A percentile compares a stretch with the other conserved stretches of the same genome.
phyloP scores from a whole-genome alignment of 2,329 filamentous ascomycete genomes.

The Fusarium sublunatum region DNA sequence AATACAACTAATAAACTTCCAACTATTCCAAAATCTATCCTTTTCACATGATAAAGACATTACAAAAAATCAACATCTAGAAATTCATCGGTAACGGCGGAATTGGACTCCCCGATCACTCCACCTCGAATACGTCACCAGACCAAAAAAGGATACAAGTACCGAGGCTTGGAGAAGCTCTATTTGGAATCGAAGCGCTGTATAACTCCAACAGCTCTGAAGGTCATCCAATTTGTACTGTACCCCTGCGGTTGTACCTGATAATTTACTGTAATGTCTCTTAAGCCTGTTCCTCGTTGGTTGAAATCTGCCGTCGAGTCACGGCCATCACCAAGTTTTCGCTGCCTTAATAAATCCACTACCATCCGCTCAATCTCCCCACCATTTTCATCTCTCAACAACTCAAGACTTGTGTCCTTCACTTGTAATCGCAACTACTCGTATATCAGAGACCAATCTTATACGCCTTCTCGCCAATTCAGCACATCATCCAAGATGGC shows the following conservation, averaged over 20 bases:
- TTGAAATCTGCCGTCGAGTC: slow-evolving; percentile 6
- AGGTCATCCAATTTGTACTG: not conserved
- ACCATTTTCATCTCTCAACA: slow-evolving; percentile 32
- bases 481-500: slow-evolving; percentile 50
- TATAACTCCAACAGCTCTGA: slow-evolving; percentile 6
- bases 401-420: slow-evolving; percentile 8
- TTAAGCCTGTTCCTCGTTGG: slow-evolving; percentile 26
- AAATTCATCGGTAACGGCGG: slow-evolving; percentile 34
- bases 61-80: not conserved
- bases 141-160: slow-evolving; percentile 36
- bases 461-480: slow-evolving; percentile 12
- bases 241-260: not conserved
- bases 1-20: not conserved
- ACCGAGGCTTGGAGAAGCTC: slow-evolving; percentile 39
- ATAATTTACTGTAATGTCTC: slow-evolving; percentile 6
- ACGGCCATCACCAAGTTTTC: slow-evolving; percentile 15
- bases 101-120: slow-evolving; percentile 36
- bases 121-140: slow-evolving; percentile 39
- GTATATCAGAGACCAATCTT: slow-evolving; percentile 12
- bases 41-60: not conserved
- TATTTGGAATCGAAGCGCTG: not conserved
- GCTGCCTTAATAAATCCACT: slow-evolving; percentile 35
- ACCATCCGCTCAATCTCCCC: slow-evolving; percentile 24
- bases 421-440: slow-evolving; percentile 10
- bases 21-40: not conserved